These are phyloP conservation scores for Globisporangium radiosum DNA, from an alignment of 352 stramenopile genomes.

Conservation along the genomic window DNA sequence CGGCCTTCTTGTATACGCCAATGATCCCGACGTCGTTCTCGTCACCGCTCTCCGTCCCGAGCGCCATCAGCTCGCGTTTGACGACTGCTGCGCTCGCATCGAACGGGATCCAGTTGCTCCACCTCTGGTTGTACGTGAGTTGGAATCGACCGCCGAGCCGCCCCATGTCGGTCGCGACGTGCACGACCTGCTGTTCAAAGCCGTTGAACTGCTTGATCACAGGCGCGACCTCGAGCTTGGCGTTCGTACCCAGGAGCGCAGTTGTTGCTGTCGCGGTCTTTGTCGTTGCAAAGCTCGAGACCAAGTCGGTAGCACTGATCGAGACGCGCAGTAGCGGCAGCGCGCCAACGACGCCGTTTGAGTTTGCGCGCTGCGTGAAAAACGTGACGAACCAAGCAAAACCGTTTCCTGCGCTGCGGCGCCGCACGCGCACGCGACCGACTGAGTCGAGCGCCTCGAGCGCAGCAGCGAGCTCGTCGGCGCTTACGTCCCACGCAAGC, in stretches of 20 bases:
- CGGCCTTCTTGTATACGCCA: constrained; percentile 48
- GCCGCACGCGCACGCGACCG: constrained; percentile 69
- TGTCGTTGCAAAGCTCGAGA: constrained; percentile 35
- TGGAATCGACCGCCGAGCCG: constrained; percentile 82
- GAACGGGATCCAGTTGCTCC: constrained; percentile 61
- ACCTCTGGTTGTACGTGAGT: constrained; percentile 81
- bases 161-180: constrained; percentile 51
- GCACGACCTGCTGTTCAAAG: constrained; percentile 89
- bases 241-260: constrained; percentile 70
- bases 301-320: constrained; percentile 51
- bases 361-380: constrained; percentile 45
- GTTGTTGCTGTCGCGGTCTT: constrained; percentile 29
- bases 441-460: constrained; percentile 83
- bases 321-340: constrained; percentile 69
- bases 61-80: constrained; percentile 34
- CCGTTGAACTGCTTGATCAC: constrained; percentile 87
- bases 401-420: constrained; percentile 61
- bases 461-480: constrained; percentile 67
- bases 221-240: constrained; percentile 63
- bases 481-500: constrained; percentile 71
- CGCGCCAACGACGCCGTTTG: constrained; percentile 36
- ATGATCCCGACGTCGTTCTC: constrained; percentile 25
- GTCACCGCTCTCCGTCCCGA: constrained; percentile 23
- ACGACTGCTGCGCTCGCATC: constrained; percentile 54
- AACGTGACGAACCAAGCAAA: constrained; percentile 84